Evolutionary conservation across 2,329 filamentous ascomycete species (phyloP).

Genomic region (Cytospora mali): DNA sequence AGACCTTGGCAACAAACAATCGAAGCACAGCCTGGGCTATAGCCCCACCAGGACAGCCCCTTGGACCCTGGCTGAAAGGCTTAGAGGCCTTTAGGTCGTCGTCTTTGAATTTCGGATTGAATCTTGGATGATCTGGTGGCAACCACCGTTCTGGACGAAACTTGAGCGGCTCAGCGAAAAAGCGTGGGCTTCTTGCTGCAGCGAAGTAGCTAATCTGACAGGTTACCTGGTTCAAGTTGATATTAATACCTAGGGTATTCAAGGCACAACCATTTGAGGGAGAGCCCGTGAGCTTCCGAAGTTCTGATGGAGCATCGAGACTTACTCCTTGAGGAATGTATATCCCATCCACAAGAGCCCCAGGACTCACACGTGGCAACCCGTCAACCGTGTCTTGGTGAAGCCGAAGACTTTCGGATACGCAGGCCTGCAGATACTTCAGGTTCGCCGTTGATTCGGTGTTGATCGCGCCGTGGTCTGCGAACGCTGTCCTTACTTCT

Average conservation of each 20-base stretch:
- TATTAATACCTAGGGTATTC: background rate
- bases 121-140: conserved; percentile 2
- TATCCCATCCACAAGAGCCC: conserved; percentile 19
- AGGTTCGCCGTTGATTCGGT: background rate
- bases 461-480: background rate
- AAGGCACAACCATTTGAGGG: background rate
- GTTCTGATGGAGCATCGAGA: background rate
- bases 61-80: conserved; percentile 25
- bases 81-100: conserved; percentile 11
- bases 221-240: conserved; percentile 1
- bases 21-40: conserved; percentile 7
- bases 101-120: background rate
- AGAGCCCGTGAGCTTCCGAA: background rate
- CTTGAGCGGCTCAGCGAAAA: conserved; percentile 15
- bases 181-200: conserved; percentile 17
- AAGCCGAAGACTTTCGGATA: conserved; percentile 23
- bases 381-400: conserved; percentile 19
- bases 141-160: conserved; percentile 26
- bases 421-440: conserved; percentile 22
- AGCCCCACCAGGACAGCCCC: conserved; percentile 18
- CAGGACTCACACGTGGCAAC: conserved; percentile 26
- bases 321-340: conserved; percentile 27
- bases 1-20: conserved; percentile 11
- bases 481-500: background rate
- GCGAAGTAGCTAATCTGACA: conserved; percentile 25